Evolutionary conservation across 2,329 filamentous ascomycete genomes (phyloP).

Genomic region (Ceratocystis harringtonii): DNA sequence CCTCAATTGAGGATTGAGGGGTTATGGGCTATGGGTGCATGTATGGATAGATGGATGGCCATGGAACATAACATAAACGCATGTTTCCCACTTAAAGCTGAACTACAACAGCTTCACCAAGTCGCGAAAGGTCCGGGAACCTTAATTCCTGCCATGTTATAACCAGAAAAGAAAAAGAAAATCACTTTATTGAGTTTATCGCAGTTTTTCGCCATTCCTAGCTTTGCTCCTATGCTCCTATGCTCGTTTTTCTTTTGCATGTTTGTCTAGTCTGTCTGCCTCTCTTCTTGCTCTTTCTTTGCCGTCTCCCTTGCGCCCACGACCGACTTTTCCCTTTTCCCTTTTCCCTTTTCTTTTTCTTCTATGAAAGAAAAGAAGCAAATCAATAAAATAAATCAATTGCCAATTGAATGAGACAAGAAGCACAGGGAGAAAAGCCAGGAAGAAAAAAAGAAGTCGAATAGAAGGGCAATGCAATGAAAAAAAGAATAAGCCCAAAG

Average conservation of each 20-base stretch:
- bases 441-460: constrained; percentile 6
- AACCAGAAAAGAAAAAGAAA: neutral
- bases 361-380: neutral
- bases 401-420: neutral
- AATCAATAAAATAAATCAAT: neutral
- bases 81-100: neutral
- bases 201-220: neutral
- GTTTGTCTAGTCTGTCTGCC: neutral
- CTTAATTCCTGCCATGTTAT: neutral
- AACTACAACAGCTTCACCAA: neutral
- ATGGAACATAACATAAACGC: neutral
- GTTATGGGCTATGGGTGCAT: neutral
- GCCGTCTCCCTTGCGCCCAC: neutral
- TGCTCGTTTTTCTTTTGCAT: neutral
- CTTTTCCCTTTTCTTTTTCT: neutral
- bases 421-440: neutral
- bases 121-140: neutral
- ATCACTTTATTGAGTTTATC: neutral
- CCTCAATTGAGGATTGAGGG: neutral
- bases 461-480: neutral
- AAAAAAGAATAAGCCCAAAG: neutral
- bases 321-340: neutral
- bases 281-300: neutral
- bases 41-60: neutral
- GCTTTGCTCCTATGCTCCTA: neutral